Evolutionary conservation across 1,284 basidiomycete species (phyloP), one percentile per base, ranked within the genome.

Genomic region (Phellopilus nigrolimitatus): DNA sequence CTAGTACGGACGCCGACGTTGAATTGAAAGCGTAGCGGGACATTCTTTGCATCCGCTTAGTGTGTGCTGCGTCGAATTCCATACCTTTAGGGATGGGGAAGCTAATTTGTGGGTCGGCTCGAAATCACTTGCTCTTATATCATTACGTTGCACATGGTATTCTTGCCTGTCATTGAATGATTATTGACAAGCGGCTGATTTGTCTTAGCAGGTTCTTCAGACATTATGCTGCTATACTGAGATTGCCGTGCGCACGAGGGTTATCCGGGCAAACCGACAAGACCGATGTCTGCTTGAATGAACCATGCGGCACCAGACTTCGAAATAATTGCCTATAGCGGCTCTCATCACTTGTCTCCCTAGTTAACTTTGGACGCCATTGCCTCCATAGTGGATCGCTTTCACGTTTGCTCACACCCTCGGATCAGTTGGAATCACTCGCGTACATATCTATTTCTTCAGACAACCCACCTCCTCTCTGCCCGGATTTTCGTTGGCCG

Each of bases 301-400:
- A 2, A 37, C 34, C 34, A 43, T 25, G 41, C 41, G 41, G n/a
- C 27, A 8, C 27, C n/a, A 13, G 15, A 15, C 21, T 46, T n/a
- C 17, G 9, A 36, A 8, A 30, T 44, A 41, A 19, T 25, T 48
- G 33, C 36, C 46, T 48, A 28, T 39, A 17, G 44, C 31, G 36
- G 15, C 24, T 33, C 13, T 30, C 19, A 17, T 6, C 21, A 38
- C 10, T 10, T 19, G 25, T 5, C 25, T 17, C 36, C 30, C 34
- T 48, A 37, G 46, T 19, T 37, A 48, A 39, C 38, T 39, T 37
- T 48, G 36, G 46, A n/a, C n/a, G 46, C 21, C 46, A 15, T 37
- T 37, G 39, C 21, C 21, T 37, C 36, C 34, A 24, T 13, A 30
- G 15, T 28, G 25, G 22, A 28, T 22, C 3, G 24, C 24, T 28